phyloP scores from a whole-genome alignment of 768 basidiomycete genomes.

The Sporobolomyces phaffii region DNA sequence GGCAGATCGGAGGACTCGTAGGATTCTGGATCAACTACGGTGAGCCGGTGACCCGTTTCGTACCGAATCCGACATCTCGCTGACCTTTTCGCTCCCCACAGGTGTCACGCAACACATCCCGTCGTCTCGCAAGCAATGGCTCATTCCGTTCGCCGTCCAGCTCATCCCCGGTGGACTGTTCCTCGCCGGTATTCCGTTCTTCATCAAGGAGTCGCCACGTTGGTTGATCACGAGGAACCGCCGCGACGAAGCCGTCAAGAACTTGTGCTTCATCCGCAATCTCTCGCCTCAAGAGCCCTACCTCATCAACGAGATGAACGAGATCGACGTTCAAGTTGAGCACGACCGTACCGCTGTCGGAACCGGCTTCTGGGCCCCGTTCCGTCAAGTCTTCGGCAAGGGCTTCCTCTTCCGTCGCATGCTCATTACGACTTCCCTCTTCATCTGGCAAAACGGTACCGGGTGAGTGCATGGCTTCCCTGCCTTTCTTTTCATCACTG shows the following conservation, averaged over 20 bases:
- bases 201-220: slow-evolving; percentile 46
- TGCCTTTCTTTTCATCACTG: no score
- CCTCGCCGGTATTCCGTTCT: slow-evolving; percentile 44
- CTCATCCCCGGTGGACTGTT: slow-evolving; percentile 42
- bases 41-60: no score
- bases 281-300: slow-evolving; percentile 38
- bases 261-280: slow-evolving; percentile 44
- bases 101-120: slow-evolving; percentile 37
- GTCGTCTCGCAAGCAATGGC: slow-evolving; percentile 49
- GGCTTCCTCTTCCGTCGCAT: slow-evolving; percentile 45
- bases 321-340: slow-evolving; percentile 31
- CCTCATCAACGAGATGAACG: slow-evolving; percentile 32
- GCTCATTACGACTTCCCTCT: slow-evolving; percentile 48
- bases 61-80: background rate
- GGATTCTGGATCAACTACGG: slow-evolving; percentile 46
- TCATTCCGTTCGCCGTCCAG: slow-evolving; percentile 47
- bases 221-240: slow-evolving; percentile 41
- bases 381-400: slow-evolving; percentile 26
- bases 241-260: slow-evolving; percentile 43
- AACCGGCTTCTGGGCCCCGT: slow-evolving; percentile 33
- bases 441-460: slow-evolving; percentile 51
- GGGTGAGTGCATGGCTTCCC: slow-evolving; percentile 44
- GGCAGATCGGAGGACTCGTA: slow-evolving; percentile 53
- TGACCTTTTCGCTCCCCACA: background rate
- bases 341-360: slow-evolving; percentile 35